Percentiles rank a stretch among this genome's conserved stretches.
phyloP scores from a whole-genome alignment of 2,329 filamentous ascomycete species.

The Aspergillus thermomutatus region DNA sequence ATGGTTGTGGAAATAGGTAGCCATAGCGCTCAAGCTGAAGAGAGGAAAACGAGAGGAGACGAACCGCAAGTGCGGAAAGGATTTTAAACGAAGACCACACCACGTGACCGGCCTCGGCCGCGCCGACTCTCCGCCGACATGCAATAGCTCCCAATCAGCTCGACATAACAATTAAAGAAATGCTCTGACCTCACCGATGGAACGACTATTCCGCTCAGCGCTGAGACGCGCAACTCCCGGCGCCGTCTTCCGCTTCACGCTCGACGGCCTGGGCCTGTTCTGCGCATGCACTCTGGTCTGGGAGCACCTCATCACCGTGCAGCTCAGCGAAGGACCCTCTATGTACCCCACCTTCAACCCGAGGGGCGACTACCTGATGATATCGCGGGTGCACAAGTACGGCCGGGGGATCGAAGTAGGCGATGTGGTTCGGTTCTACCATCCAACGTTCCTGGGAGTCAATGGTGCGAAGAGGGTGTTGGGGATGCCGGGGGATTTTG shows the following conservation, averaged over 20 bases:
- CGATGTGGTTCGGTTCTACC: constrained; percentile 75
- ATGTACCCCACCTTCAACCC: constrained; percentile 84
- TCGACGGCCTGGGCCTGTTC: constrained; percentile 33
- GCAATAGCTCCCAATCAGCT: constrained; percentile 3
- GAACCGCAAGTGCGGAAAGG: not conserved
- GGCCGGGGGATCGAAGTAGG: constrained; percentile 71
- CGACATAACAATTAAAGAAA: constrained; percentile 1
- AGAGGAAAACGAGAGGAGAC: constrained; percentile 3
- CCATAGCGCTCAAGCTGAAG: not conserved
- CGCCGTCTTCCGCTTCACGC: constrained; percentile 23
- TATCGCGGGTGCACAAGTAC: constrained; percentile 64
- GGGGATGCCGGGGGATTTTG: constrained; percentile 64
- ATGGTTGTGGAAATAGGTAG: not conserved
- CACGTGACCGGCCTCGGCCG: constrained; percentile 12
- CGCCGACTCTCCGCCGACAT: constrained; percentile 6
- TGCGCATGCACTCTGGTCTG: constrained; percentile 36
- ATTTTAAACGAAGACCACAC: not conserved
- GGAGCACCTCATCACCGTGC: constrained; percentile 62
- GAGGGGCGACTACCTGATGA: constrained; percentile 64
- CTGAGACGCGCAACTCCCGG: constrained; percentile 21
- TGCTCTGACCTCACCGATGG: constrained; percentile 20
- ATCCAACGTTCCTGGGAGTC: constrained; percentile 63
- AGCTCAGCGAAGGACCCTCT: constrained; percentile 66
- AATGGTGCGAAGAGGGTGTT: constrained; percentile 75
- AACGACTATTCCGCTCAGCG: constrained; percentile 26